Conservation (phyloP, 768 basidiomycete genomes). For the Lentinus brumalis region DNA sequence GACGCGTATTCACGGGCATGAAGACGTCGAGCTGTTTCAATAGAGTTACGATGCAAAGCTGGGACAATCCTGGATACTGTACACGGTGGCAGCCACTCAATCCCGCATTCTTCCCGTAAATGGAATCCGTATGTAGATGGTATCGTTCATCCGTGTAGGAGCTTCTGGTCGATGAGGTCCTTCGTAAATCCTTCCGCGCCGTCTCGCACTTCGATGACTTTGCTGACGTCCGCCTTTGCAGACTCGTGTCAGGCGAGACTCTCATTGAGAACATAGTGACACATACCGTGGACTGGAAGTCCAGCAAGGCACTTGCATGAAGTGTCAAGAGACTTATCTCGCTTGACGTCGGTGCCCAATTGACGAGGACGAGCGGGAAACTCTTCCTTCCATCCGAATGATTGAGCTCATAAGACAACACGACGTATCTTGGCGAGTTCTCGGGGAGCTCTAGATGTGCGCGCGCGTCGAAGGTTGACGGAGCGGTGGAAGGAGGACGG, state of each 20-base stretch:
- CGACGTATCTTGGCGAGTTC: slow-evolving; percentile 82
- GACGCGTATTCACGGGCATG: slow-evolving; percentile 37
- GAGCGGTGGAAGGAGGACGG: background rate
- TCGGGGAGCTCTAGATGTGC: slow-evolving; percentile 73
- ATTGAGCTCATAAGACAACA: slow-evolving; percentile 80
- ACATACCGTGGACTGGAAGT: slow-evolving; percentile 79
- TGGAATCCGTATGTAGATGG: background rate
- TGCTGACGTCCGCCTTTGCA: slow-evolving; percentile 69
- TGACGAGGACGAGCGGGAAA: slow-evolving; percentile 82
- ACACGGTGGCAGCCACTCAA: background rate
- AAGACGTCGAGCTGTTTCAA: background rate
- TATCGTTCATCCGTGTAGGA: slow-evolving; percentile 33
- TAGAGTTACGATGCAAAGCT: slow-evolving; percentile 1
- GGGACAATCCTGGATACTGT: slow-evolving; percentile 1
- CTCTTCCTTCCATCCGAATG: slow-evolving; percentile 84
- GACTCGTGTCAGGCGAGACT: background rate
- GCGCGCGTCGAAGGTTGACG: background rate
- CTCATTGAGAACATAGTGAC: background rate
- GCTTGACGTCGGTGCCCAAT: slow-evolving; percentile 81
- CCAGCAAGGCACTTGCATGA: slow-evolving; percentile 78
- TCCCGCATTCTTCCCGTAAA: background rate
- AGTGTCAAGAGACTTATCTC: slow-evolving; percentile 75
- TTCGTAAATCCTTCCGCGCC: slow-evolving; percentile 82
- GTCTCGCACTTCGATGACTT: slow-evolving; percentile 80
- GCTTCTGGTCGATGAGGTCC: slow-evolving; percentile 63